Conservation (phyloP, 192 early-diverging fungal species). For the Mortierella alpina region DNA sequence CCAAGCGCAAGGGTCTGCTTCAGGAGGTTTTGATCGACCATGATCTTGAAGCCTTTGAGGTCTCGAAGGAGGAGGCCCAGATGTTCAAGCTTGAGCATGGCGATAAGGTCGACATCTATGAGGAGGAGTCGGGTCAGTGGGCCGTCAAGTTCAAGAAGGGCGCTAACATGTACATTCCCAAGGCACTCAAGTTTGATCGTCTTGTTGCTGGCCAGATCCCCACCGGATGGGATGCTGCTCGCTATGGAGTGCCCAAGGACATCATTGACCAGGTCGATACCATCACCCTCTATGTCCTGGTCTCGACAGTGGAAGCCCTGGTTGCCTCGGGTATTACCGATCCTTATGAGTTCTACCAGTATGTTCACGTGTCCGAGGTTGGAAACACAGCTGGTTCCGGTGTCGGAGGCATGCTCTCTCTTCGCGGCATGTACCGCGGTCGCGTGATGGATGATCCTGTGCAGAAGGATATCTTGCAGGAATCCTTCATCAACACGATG, state of each 20-base stretch:
- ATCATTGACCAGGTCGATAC: slow-evolving; percentile 92
- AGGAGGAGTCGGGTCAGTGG: slow-evolving; percentile 74
- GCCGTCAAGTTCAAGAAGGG: slow-evolving; percentile 88
- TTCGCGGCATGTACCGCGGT: slow-evolving; percentile 82
- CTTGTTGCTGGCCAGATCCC: slow-evolving; percentile 91
- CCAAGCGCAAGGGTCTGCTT: slow-evolving; percentile 83
- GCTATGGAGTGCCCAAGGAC: slow-evolving; percentile 93
- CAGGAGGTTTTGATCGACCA: slow-evolving; percentile 91
- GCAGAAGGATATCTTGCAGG: slow-evolving; percentile 94
- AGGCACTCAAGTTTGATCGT: slow-evolving; percentile 92
- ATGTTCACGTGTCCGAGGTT: slow-evolving; percentile 94
- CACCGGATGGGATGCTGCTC: slow-evolving; percentile 92
- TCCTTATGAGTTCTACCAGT: slow-evolving; percentile 97
- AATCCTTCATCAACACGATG: slow-evolving; percentile 96
- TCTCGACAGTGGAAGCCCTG: slow-evolving; percentile 93
- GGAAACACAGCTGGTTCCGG: slow-evolving; percentile 92
- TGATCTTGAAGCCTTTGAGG: slow-evolving; percentile 90
- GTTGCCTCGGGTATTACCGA: slow-evolving; percentile 92
- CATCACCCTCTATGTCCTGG: slow-evolving; percentile 89
- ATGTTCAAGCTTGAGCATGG: slow-evolving; percentile 87
- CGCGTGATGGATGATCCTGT: slow-evolving; percentile 85
- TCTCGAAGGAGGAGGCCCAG: slow-evolving; percentile 86
- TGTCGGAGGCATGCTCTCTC: slow-evolving; percentile 86
- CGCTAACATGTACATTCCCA: slow-evolving; percentile 89
- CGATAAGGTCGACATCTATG: slow-evolving; percentile 79